Percentiles rank a stretch among this genome's conserved stretches.
Evolutionary conservation across 2,329 filamentous ascomycete species (phyloP).

Genomic region (Metarhizium rileyi): DNA sequence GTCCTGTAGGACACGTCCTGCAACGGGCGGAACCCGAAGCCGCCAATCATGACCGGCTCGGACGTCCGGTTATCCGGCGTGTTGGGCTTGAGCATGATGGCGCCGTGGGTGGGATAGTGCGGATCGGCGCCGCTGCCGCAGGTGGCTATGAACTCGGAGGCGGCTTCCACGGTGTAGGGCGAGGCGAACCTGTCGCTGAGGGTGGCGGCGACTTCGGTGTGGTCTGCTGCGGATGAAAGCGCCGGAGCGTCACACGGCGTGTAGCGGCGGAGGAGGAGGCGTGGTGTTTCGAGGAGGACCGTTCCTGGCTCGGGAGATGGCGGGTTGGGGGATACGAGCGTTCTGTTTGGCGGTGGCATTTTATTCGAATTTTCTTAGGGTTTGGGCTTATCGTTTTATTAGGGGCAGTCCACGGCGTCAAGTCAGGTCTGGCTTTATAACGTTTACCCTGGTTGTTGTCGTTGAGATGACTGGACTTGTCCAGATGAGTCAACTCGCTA

Average conservation of each 20-base stretch:
- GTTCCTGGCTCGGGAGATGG: constrained; percentile 19
- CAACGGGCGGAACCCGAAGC: constrained; percentile 27
- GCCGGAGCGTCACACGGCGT: constrained; percentile 26
- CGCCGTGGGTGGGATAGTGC: constrained; percentile 22
- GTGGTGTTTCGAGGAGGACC: constrained; percentile 19
- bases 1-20: constrained; percentile 28
- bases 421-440: too few species aligned
- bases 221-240: constrained; percentile 26
- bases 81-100: constrained; percentile 22
- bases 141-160: constrained; percentile 24
- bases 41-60: constrained; percentile 24
- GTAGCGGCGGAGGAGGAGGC: constrained; percentile 32
- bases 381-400: neutral
- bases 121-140: constrained; percentile 11
- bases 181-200: constrained; percentile 35
- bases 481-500: neutral
- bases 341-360: constrained; percentile 2
- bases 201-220: constrained; percentile 23
- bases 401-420: too few species aligned
- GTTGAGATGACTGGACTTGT: too few species aligned
- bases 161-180: constrained; percentile 33
- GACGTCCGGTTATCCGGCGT: constrained; percentile 15
- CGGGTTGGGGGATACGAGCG: constrained; percentile 14
- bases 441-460: too few species aligned
- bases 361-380: neutral